Base-by-base conservation (phyloP, 192 early-diverging fungal genomes). In the Coemansia sp. region DNA sequence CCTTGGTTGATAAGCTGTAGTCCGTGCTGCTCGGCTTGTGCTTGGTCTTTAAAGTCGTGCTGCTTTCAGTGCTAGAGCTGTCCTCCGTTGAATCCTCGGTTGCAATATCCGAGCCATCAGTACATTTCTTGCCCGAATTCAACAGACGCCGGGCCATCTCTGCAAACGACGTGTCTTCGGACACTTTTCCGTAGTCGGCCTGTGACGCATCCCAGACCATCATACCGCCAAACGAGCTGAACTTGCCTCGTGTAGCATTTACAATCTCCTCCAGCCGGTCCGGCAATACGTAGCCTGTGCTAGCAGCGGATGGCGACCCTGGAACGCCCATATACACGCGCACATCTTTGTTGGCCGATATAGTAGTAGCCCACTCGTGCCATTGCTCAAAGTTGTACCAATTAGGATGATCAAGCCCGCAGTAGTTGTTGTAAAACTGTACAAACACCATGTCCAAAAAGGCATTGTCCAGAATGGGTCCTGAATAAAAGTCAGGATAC, bases 351-450 rank as follows among this genome's bases (percentile, higher is more conserved):
- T 86, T 84, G 16, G 81, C 61, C 1, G 84, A 78, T 1, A 63
- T 52, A 1, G 74, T 72, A 12, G 79, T 79, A 3, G 85, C 83
- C 85, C 87, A 89, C 18, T 73, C 78, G 33, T 86, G 78, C 88
- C 88, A 91, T 44, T 79, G 74, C 35, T 83, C 83, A 70, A 84
- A 91, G 69, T 91, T 91, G 72, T 86, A 90, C 61, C 77, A 82
- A 40, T 68, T 72, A 49, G 72, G 54, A 40, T 69, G 67, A 53
- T 75, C 71, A 5, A 82, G 61, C 21, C 79, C 72, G 44, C 88
- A 91, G 65, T 84, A 88, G 72, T 91, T 91, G 76, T 91, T 91
- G 77, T 91, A 91, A 55, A 88, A 91, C 68, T 91, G 88, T 1
- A 91, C 83, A 80, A 83, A 87, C 0, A 91, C 73, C 84, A 87